These are phyloP conservation scores for Suillus bovinus DNA, from an alignment of 768 basidiomycete species.

Conservation along the genomic window DNA sequence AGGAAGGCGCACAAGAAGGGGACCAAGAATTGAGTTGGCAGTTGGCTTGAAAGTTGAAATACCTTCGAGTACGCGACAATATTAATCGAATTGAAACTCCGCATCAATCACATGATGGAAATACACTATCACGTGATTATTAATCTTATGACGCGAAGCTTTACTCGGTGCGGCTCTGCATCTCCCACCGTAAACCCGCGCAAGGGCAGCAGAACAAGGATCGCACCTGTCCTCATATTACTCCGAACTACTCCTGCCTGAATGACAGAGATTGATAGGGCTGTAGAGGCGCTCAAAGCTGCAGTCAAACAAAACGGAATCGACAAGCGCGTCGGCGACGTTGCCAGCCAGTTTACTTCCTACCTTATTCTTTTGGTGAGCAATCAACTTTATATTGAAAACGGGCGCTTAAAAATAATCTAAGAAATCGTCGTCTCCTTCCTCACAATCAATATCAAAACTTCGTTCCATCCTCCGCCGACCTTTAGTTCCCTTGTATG, in stretches of 20 bases:
- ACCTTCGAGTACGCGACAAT: slow-evolving; percentile 19
- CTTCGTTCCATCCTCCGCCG: slow-evolving; percentile 43
- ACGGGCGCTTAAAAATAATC: neutral
- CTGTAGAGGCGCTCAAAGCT: slow-evolving; percentile 34
- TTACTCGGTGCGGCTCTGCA: neutral
- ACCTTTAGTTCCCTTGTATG: slow-evolving; percentile 47
- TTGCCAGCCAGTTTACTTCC: slow-evolving; percentile 42
- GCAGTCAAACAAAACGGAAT: slow-evolving; percentile 30
- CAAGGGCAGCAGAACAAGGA: neutral
- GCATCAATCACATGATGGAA: slow-evolving; percentile 32
- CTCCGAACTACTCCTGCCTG: neutral
- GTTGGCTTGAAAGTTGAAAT: slow-evolving; percentile 7
- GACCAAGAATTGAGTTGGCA: slow-evolving; percentile 3
- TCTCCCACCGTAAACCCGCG: neutral
- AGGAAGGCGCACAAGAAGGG: slow-evolving; percentile 6
- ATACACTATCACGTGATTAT: slow-evolving; percentile 27
- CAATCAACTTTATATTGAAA: neutral
- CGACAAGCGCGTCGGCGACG: slow-evolving; percentile 33
- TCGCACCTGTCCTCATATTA: neutral
- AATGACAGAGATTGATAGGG: slow-evolving; percentile 27
- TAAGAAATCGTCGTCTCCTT: slow-evolving; percentile 41
- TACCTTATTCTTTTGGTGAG: slow-evolving; percentile 46
- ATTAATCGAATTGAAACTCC: slow-evolving; percentile 26
- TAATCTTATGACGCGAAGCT: neutral
- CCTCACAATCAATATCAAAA: slow-evolving; percentile 37